These are phyloP conservation scores for Agaricus bisporus DNA, from an alignment of 768 basidiomycete genomes.

Conservation along the genomic window DNA sequence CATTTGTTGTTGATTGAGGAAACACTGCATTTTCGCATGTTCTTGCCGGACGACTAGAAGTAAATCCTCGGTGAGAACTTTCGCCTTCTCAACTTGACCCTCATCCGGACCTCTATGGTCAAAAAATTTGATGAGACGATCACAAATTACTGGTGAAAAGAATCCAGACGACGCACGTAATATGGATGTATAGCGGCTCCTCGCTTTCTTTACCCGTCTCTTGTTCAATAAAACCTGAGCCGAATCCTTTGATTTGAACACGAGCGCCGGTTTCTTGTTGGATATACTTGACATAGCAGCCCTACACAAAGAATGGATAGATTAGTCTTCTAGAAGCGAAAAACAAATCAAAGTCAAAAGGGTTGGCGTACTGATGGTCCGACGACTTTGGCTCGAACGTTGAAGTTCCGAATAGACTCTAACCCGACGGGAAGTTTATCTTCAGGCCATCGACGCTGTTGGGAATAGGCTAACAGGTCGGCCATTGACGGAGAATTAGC, in stretches of 20 bases:
- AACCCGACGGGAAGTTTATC: conserved; percentile 81
- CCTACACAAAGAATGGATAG: conserved; percentile 34
- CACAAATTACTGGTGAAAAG: conserved; percentile 11
- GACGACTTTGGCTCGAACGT: conserved; percentile 89
- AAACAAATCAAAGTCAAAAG: conserved; percentile 7
- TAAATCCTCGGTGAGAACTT: conserved; percentile 76
- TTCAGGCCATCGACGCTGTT: conserved; percentile 87
- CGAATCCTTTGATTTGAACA: conserved; percentile 89
- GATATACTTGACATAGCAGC: conserved; percentile 88
- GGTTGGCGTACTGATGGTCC: conserved; percentile 68
- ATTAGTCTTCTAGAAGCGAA: neutral
- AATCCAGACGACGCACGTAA: conserved; percentile 49
- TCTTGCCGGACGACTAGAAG: conserved; percentile 75
- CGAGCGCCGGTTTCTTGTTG: conserved; percentile 88
- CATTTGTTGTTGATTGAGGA: conserved; percentile 66
- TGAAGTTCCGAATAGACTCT: conserved; percentile 85
- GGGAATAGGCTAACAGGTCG: neutral
- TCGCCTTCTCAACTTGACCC: conserved; percentile 71
- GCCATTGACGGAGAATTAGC: neutral
- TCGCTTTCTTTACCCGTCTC: conserved; percentile 70
- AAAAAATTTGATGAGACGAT: neutral
- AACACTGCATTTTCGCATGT: conserved; percentile 64
- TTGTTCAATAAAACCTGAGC: conserved; percentile 81
- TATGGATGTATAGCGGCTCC: conserved; percentile 83
- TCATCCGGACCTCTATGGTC: conserved; percentile 62